These are phyloP conservation scores for Stagonosporopsis rhizophila DNA, from an alignment of 2,329 filamentous ascomycete species.

Conservation along the genomic window DNA sequence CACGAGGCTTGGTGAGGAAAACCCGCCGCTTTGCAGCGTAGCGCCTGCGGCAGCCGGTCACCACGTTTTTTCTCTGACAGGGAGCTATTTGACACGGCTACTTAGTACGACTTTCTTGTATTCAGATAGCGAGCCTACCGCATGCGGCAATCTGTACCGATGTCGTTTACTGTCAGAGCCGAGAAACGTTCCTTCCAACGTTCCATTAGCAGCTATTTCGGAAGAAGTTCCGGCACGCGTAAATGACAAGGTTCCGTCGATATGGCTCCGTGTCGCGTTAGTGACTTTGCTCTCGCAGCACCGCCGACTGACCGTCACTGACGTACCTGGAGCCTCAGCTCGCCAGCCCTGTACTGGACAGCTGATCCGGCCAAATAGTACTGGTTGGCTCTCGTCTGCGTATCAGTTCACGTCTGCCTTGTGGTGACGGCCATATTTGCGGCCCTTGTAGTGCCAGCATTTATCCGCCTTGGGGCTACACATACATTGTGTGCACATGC, in stretches of 20 bases:
- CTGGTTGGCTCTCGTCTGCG: conserved; percentile 13
- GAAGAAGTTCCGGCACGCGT: conserved; percentile 31
- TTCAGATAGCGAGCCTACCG: conserved; percentile 6
- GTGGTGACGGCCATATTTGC: conserved; percentile 25
- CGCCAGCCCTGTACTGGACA: background rate
- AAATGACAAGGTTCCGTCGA: conserved; percentile 32
- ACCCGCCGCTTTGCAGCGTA: conserved; percentile 4
- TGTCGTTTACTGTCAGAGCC: conserved; percentile 1
- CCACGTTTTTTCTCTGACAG: conserved; percentile 11
- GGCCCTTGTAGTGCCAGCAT: conserved; percentile 34
- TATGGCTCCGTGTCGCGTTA: conserved; percentile 24
- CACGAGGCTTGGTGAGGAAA: conserved; percentile 12
- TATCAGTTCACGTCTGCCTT: conserved; percentile 30
- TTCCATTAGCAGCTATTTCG: conserved; percentile 26
- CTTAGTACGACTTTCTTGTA: background rate
- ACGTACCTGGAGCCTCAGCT: conserved; percentile 25
- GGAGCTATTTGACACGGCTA: background rate
- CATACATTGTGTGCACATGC: conserved; percentile 21
- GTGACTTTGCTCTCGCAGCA: conserved; percentile 24
- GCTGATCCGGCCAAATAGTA: conserved; percentile 6
- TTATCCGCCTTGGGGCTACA: conserved; percentile 20
- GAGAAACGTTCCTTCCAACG: conserved; percentile 27
- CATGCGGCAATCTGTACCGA: conserved; percentile 6
- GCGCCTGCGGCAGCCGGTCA: conserved; percentile 10
- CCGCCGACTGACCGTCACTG: conserved; percentile 15